Percentiles rank a stretch among this genome's conserved stretches.
Conservation (phyloP, 495 filamentous ascomycete genomes). For the Rhizodiscina lignyota region DNA sequence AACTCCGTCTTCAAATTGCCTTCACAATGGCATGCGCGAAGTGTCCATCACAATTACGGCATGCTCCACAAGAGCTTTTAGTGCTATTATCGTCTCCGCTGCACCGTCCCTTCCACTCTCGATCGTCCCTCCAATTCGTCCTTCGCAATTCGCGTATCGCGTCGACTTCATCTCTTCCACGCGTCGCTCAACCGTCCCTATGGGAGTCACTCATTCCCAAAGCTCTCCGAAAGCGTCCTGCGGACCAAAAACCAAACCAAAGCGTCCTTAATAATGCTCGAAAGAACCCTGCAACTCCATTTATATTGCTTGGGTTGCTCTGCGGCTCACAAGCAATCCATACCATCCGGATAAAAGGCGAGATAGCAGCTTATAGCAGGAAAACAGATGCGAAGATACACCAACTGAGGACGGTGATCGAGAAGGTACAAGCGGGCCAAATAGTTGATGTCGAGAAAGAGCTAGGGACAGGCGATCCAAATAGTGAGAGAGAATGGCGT, state of each 20-base stretch:
- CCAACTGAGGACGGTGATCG: constrained; percentile 65
- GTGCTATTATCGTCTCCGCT: no score
- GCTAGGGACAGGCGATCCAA: constrained; percentile 62
- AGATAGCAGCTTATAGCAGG: constrained; percentile 52
- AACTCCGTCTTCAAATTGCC: no score
- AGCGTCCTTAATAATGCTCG: neutral
- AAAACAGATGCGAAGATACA: constrained; percentile 64
- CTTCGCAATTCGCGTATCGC: no score
- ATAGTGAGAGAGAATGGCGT: constrained; percentile 75
- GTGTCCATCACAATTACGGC: no score
- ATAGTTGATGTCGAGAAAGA: constrained; percentile 75
- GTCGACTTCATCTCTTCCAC: no score
- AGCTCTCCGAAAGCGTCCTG: constrained; percentile 25
- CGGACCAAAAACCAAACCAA: neutral
- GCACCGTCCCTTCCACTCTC: no score
- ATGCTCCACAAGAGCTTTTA: no score
- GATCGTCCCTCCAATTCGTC: no score
- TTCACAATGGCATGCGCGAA: no score
- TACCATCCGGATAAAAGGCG: constrained; percentile 64
- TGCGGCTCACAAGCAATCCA: constrained; percentile 92
- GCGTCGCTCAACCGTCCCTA: constrained; percentile 45
- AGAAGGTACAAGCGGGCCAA: constrained; percentile 67
- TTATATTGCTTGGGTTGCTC: constrained; percentile 76
- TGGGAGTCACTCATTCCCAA: constrained; percentile 52
- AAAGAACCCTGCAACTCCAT: constrained; percentile 79